phyloP scores from a whole-genome alignment of 1,284 basidiomycete genomes.

The Rhizoctonia solani region DNA sequence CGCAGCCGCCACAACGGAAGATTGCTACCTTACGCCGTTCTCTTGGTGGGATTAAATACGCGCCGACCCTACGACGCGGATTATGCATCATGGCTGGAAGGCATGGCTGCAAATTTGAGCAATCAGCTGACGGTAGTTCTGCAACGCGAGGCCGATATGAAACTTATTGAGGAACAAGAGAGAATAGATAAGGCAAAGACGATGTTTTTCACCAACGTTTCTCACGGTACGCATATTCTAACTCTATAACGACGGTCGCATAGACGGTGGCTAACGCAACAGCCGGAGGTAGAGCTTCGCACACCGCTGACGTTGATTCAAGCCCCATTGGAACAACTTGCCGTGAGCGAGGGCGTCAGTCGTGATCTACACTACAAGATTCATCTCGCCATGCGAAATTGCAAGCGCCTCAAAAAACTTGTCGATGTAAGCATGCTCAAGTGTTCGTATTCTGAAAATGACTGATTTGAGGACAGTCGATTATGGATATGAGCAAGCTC shows the following conservation, averaged over 20 bases:
- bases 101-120: neutral
- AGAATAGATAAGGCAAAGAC: conserved; percentile 46
- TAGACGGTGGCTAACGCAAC: neutral
- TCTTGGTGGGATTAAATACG: conserved; percentile 36
- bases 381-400: conserved; percentile 43
- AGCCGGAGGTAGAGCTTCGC: conserved; percentile 39
- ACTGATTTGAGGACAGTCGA: too few species aligned
- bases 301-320: conserved; percentile 45
- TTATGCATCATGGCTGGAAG: conserved; percentile 29
- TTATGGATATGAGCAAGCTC: conserved; percentile 31
- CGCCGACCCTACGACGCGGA: conserved; percentile 34
- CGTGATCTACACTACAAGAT: conserved; percentile 40
- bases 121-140: conserved; percentile 14
- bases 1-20: neutral
- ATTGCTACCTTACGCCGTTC: conserved; percentile 17
- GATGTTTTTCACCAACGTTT: conserved; percentile 45
- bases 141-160: conserved; percentile 17
- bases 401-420: conserved; percentile 42
- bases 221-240: conserved; percentile 40
- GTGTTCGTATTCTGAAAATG: too few species aligned
- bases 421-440: conserved; percentile 43
- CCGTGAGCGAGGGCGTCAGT: conserved; percentile 32
- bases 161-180: conserved; percentile 38
- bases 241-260: neutral
- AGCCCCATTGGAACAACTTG: conserved; percentile 43